Base-by-base conservation (phyloP, 352 stramenopile species). In the Blastocystis sp. region DNA sequence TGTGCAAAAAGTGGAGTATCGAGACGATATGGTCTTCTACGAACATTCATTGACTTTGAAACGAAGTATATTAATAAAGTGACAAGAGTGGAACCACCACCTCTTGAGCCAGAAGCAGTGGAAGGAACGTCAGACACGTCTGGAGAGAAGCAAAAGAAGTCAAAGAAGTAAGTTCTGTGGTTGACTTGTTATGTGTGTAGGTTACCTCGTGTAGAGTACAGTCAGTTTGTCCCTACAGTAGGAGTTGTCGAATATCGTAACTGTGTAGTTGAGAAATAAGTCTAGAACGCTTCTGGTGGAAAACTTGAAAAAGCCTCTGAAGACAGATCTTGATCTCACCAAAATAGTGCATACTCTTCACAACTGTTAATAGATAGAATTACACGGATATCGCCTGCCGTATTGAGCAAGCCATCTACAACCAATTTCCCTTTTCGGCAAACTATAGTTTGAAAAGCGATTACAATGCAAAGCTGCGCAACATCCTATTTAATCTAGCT, bases 321-420 rank as follows among this genome's bases (percentile, higher is more conserved):
- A 80, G 34, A 80, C 43, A 18, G 70, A 80, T 8, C n/a, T 63
- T 9, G 43, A 80, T 64, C 26, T 80, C 7, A 43, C 43, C n/a
- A 62, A 54, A 43, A 43, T 80, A 23, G 70, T 64, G 56, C 18
- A 47, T 5, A 34, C n/a, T 37, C 4, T 6, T 11, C 23, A n/a
- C 13, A 23, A 8, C 3, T 7, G 3, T 3, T 80, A 20, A 80
- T 66, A n/a, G 0, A 23, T 62, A 80, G 70, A n/a, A 80, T n/a
- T 63, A 15, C 15, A 23, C 64, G 41, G 70, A 80, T 62, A 18
- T 80, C 29, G 70, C 70, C 18, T 80, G 70, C 43, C 70, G 70
- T 23, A 80, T 80, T 63, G 70, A 80, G 34, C 70, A 80, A 80
- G n/a, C 70, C 29, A 41, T 80, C 11, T 80, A 80, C 70, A 80